A percentile compares a stretch with the other conserved stretches of the same genome.
Evolutionary conservation across 108 stramenopile species (phyloP).

Genomic region (Pseudonitzschia delicatissima): DNA sequence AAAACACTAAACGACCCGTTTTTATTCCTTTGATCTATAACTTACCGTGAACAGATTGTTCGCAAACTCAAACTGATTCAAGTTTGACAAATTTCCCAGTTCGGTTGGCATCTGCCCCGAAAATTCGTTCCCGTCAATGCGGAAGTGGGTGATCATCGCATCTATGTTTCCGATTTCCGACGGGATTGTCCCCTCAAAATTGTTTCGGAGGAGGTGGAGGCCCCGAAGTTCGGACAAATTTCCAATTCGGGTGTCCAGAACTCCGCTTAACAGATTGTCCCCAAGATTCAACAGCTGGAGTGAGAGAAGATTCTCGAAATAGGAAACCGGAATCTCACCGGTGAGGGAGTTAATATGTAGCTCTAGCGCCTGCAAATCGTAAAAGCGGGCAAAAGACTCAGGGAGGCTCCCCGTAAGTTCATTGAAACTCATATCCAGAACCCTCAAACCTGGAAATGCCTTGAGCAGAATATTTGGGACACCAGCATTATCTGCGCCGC

Average conservation of each 20-base stretch:
- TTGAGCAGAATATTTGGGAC: slow-evolving; percentile 27
- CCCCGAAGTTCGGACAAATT: slow-evolving; percentile 40
- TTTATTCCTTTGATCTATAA: too few relatives aligned
- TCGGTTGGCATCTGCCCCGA: slow-evolving; percentile 25
- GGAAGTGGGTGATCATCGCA: slow-evolving; percentile 17
- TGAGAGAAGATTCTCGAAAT: neutral
- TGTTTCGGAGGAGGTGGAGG: slow-evolving; percentile 50
- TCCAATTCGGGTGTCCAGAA: slow-evolving; percentile 55
- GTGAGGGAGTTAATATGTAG: slow-evolving; percentile 45
- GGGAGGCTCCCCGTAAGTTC: slow-evolving; percentile 40
- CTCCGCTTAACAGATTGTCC: slow-evolving; percentile 46
- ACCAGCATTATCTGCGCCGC: neutral
- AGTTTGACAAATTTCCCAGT: slow-evolving; percentile 14
- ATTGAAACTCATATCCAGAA: slow-evolving; percentile 22
- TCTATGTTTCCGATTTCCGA: slow-evolving; percentile 39
- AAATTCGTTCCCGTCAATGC: slow-evolving; percentile 23
- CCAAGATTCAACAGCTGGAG: slow-evolving; percentile 19
- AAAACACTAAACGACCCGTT: too few relatives aligned
- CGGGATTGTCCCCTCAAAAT: slow-evolving; percentile 54
- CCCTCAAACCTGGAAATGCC: slow-evolving; percentile 27
- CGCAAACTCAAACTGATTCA: neutral
- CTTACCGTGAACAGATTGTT: slow-evolving; percentile 11
- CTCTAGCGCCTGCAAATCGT: slow-evolving; percentile 38
- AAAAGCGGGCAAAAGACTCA: slow-evolving; percentile 20
- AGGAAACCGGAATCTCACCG: slow-evolving; percentile 37